A percentile compares a stretch with the other conserved stretches of the same genome.
Evolutionary conservation across 495 filamentous ascomycete genomes (phyloP).

Genomic region (Wilcoxina mikolae): DNA sequence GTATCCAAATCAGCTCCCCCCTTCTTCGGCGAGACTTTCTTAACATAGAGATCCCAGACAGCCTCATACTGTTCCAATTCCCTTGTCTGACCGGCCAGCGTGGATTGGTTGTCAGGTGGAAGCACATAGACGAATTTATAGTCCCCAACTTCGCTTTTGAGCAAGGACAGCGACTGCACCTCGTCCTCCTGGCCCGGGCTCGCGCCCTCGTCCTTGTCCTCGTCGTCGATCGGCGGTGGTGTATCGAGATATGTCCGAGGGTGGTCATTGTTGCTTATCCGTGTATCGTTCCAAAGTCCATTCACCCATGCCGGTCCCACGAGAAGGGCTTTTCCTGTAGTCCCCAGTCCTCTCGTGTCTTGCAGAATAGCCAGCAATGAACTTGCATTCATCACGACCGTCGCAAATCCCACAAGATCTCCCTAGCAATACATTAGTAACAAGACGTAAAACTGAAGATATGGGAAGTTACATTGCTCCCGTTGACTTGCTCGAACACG

Average conservation of each 20-base stretch:
- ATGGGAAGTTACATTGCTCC: conserved; percentile 36
- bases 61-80: conserved; percentile 17
- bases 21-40: conserved; percentile 8
- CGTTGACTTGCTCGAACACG: conserved; percentile 48
- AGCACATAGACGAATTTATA: conserved; percentile 22
- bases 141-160: conserved; percentile 14
- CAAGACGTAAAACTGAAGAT: conserved; percentile 43
- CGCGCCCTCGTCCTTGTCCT: not conserved
- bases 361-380: conserved; percentile 42
- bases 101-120: conserved; percentile 16
- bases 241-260: not conserved
- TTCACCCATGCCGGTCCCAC: conserved; percentile 39
- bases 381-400: conserved; percentile 39
- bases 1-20: conserved; percentile 31
- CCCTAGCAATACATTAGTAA: conserved; percentile 30
- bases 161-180: no score
- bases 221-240: not conserved
- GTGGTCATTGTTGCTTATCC: not conserved
- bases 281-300: conserved; percentile 33
- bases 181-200: no score
- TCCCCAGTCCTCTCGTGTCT: conserved; percentile 41
- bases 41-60: conserved; percentile 16
- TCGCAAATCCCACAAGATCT: conserved; percentile 47
- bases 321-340: conserved; percentile 42
- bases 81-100: conserved; percentile 15